Conservation (phyloP, 2,329 filamentous ascomycete species). For the Lasiodiplodia theobromae region DNA sequence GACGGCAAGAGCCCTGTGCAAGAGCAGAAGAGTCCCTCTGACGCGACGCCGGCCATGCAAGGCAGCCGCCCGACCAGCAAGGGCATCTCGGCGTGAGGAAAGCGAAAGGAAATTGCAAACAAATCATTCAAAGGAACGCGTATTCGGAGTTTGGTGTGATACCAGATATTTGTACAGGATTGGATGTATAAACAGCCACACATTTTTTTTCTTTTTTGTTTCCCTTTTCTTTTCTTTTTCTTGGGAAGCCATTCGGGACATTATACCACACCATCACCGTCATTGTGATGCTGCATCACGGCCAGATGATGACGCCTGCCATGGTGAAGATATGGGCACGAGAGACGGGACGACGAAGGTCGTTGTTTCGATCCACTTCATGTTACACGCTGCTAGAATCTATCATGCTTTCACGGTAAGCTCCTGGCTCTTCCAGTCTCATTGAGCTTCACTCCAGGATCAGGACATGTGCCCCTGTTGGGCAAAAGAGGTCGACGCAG, state of each 20-base stretch:
- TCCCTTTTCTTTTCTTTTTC: background rate
- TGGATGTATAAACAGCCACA: constrained; percentile 28
- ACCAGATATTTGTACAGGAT: constrained; percentile 29
- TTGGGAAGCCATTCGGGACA: constrained; percentile 23
- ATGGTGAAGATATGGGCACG: constrained; percentile 4
- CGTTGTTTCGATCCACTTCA: background rate
- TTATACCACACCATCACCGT: constrained; percentile 21
- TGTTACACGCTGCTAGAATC: constrained; percentile 20
- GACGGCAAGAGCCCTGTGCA: constrained; percentile 15
- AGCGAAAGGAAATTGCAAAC: constrained; percentile 1
- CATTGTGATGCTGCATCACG: constrained; percentile 5
- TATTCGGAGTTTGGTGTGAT: constrained; percentile 28
- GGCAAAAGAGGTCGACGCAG: background rate
- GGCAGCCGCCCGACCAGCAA: constrained; percentile 20
- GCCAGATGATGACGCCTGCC: constrained; percentile 11
- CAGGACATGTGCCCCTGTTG: background rate
- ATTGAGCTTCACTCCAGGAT: background rate
- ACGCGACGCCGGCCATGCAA: constrained; percentile 10
- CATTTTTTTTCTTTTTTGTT: constrained; percentile 12
- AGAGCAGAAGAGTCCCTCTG: background rate
- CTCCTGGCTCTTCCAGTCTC: background rate
- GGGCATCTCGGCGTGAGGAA: constrained; percentile 23
- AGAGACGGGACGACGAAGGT: background rate
- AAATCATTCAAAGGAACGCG: constrained; percentile 15
- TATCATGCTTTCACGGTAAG: constrained; percentile 20